Conservation (phyloP, 2,329 filamentous ascomycete genomes). For the Fulvia fulva region DNA sequence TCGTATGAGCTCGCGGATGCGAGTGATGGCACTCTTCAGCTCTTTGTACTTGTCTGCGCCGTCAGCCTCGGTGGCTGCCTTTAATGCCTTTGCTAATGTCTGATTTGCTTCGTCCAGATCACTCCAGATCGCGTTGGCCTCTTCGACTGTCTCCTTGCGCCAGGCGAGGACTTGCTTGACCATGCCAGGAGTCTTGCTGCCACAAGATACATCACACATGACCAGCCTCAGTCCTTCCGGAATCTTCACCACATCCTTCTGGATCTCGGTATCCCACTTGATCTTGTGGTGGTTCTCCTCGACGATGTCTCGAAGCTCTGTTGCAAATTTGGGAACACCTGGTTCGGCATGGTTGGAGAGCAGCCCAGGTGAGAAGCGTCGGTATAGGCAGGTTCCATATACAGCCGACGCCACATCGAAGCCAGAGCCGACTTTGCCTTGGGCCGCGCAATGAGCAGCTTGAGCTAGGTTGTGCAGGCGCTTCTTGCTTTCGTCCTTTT, state of each 20-base stretch:
- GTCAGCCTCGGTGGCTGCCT: conserved; percentile 48
- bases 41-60: conserved; percentile 46
- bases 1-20: conserved; percentile 60
- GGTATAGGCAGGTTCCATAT: conserved; percentile 85
- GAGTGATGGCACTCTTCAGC: conserved; percentile 50
- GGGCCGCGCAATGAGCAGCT: conserved; percentile 88
- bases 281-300: conserved; percentile 49
- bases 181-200: conserved; percentile 90
- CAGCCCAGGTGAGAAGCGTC: conserved; percentile 81
- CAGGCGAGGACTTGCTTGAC: conserved; percentile 86
- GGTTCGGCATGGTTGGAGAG: conserved; percentile 65
- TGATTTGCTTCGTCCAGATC: conserved; percentile 72
- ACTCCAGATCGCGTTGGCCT: conserved; percentile 69
- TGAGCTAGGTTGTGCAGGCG: conserved; percentile 90
- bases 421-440: conserved; percentile 92
- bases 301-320: conserved; percentile 61
- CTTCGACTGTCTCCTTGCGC: conserved; percentile 61
- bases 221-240: conserved; percentile 72
- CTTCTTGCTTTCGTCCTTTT: conserved; percentile 50
- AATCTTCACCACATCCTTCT: conserved; percentile 65
- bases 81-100: conserved; percentile 61
- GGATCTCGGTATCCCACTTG: conserved; percentile 76
- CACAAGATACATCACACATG: conserved; percentile 95
- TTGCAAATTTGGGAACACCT: conserved; percentile 63
- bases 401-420: conserved; percentile 94